Base-by-base conservation (phyloP, 495 filamentous ascomycete species). In the Apiosordaria backusii region DNA sequence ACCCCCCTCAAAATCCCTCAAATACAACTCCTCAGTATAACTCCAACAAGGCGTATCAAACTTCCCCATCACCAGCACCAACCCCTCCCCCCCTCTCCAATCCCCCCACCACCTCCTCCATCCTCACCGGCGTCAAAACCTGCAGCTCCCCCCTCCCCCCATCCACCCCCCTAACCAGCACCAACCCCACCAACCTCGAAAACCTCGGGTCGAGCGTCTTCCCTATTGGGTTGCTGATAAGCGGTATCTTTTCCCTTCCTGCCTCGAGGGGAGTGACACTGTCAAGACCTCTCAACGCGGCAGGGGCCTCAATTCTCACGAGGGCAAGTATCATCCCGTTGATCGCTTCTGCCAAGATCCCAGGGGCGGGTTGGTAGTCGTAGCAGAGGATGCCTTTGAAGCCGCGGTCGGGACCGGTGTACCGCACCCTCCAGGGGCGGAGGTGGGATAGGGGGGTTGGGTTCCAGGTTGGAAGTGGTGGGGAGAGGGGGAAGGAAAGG, bases 11-110 rank as follows among this genome's bases (percentile, higher is more conserved):
- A 55, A 71, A 2, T 69, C 71, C 18, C 59, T 27, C 60, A 68
- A 64, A 57, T 79, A 76, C 4, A 85, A 60, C 18, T 83, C 81
- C 67, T 88, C 85, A 1, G 78, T 78, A 64, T 86, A 87, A 15
- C 83, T 83, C 86, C 85, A 89, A 10, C 72, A 81, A 2, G 86
- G 86, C 10, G 83, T 73, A 65, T 87, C 85, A 55, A 86, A 83
- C 72, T 79, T 84, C 3, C 86, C 86, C 53, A 80, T 79, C 5
- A 89, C 80, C n/a, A 88, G 74, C 3, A 86, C 82, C 27, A 87
- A 73, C 24, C 78, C 68, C 25, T 75, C 73, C 13, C 75, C 25
- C 68, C 13, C 10, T 13, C 35, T 13, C 35, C 2, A 74, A 66
- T 2, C 72, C 70, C 57, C 76, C 67, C 16, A 84, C 66, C 18